Conservation (phyloP, 306 rosid genomes). For the cucumber (Cucumis sativus) region DNA sequence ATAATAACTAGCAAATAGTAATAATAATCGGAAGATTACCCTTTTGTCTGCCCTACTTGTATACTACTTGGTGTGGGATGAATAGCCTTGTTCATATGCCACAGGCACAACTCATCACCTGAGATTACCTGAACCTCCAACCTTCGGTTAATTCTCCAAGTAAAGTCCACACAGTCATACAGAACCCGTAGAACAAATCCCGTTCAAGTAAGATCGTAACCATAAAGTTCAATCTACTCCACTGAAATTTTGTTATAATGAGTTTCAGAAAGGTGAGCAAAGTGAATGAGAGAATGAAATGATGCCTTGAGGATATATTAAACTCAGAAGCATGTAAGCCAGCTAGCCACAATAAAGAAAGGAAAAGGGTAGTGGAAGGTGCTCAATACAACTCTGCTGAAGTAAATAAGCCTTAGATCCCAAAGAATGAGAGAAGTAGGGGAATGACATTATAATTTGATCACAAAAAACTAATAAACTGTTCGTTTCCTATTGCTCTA, state of each 20-base stretch:
- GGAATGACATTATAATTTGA: not conserved
- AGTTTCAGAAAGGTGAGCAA: not conserved
- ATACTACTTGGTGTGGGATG: too few relatives aligned
- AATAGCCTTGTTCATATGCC: not conserved
- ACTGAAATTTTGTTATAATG: not conserved
- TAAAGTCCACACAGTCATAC: too few relatives aligned
- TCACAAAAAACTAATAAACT: not conserved
- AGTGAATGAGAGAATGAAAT: not conserved
- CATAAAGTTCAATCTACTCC: not conserved
- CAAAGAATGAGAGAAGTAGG: not conserved
- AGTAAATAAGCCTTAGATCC: not conserved
- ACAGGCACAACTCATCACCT: not conserved
- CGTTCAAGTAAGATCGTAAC: too few relatives aligned
- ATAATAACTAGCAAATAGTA: not conserved
- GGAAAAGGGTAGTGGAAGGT: not conserved
- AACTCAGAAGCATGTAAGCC: not conserved
- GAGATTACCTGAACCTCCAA: not conserved
- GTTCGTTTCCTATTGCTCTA: conserved; percentile 1
- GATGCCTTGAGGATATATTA: not conserved
- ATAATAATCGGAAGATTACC: not conserved
- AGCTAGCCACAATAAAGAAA: not conserved
- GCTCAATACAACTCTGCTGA: conserved; percentile 1
- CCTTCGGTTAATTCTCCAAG: not conserved
- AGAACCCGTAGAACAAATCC: too few relatives aligned
- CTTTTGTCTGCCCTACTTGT: not conserved